Evolutionary conservation across 2,329 filamentous ascomycete genomes (phyloP).

Genomic region (Talaromyces islandicus): DNA sequence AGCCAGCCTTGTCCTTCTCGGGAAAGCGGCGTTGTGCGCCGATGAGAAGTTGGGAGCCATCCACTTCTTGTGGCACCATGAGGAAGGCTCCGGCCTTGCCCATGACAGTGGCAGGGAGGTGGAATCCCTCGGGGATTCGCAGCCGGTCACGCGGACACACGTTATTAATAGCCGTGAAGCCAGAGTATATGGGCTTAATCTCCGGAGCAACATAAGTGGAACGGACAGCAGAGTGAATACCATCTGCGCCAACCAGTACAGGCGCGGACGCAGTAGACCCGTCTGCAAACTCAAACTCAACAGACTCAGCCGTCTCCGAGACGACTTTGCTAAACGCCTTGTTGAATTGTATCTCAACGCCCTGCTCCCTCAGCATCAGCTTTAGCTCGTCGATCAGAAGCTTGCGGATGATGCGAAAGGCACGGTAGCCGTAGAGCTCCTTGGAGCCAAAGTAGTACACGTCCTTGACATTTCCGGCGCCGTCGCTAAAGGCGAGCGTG

Average conservation of each 20-base stretch:
- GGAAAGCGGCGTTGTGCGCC: too few species aligned
- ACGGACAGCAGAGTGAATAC: constrained; percentile 54
- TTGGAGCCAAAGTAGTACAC: constrained; percentile 1
- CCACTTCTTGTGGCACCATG: too few species aligned
- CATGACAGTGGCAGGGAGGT: too few species aligned
- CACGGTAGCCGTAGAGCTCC: constrained; percentile 1
- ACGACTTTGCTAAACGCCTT: constrained; percentile 44
- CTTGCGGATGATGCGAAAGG: constrained; percentile 2
- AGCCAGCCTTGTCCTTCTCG: too few species aligned
- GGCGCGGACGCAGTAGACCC: constrained; percentile 35
- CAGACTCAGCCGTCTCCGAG: constrained; percentile 30
- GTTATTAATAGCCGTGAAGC: too few species aligned
- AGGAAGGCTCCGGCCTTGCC: too few species aligned
- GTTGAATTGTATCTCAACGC: constrained; percentile 42
- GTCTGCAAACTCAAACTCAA: constrained; percentile 45
- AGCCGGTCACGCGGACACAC: too few species aligned
- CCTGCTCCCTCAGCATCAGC: constrained; percentile 6
- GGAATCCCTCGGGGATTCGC: too few species aligned
- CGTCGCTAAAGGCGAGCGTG: neutral
- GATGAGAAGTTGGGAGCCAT: too few species aligned
- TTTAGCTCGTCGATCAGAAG: neutral
- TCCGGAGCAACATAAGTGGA: too few species aligned
- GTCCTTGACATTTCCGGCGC: neutral
- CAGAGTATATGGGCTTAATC: too few species aligned
- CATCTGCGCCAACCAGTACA: constrained; percentile 53